Evolutionary conservation across 495 filamentous ascomycete species (phyloP).

Genomic region (Aspergillus wentii): DNA sequence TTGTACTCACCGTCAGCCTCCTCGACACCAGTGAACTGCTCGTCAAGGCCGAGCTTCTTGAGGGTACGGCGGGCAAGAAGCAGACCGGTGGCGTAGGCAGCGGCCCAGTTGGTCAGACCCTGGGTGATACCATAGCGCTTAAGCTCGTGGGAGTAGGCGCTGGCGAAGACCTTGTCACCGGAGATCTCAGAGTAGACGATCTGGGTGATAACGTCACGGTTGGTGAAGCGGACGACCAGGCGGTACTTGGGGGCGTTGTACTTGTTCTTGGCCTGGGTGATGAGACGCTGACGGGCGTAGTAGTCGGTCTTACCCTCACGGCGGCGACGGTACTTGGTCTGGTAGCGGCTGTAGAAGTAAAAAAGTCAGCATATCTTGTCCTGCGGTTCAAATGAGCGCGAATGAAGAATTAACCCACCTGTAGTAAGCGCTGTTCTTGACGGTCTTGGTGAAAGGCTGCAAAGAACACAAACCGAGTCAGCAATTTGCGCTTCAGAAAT

Average conservation of each 20-base stretch:
- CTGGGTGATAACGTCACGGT: slow-evolving; percentile 97
- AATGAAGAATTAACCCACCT: slow-evolving; percentile 66
- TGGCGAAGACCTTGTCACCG: slow-evolving; percentile 91
- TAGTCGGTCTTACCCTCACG: slow-evolving; percentile 98
- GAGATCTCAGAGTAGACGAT: slow-evolving; percentile 94
- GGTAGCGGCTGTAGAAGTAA: slow-evolving; percentile 71
- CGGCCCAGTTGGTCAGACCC: slow-evolving; percentile 99
- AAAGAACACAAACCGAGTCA: slow-evolving; percentile 68
- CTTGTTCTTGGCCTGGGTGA: slow-evolving; percentile 99
- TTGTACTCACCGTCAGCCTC: slow-evolving; percentile 92
- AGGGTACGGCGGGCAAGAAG: slow-evolving; percentile 94
- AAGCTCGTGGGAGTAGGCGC: slow-evolving; percentile 97
- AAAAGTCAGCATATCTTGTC: slow-evolving; percentile 1
- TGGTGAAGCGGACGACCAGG: slow-evolving; percentile 99
- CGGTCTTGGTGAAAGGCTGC: slow-evolving; percentile 88
- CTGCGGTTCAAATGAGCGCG: too few species aligned
- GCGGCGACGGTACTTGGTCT: slow-evolving; percentile 99
- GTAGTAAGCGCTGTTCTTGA: slow-evolving; percentile 98
- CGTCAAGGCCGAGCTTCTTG: slow-evolving; percentile 90
- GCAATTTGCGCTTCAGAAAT: slow-evolving; percentile 97
- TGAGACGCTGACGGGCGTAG: slow-evolving; percentile 98
- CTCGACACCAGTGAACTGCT: slow-evolving; percentile 88
- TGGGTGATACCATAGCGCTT: slow-evolving; percentile 94
- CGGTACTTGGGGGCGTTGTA: slow-evolving; percentile 99
- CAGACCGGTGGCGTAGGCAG: slow-evolving; percentile 93